Base-by-base conservation (phyloP, 352 stramenopile species). In the Pythium monospermum region DNA sequence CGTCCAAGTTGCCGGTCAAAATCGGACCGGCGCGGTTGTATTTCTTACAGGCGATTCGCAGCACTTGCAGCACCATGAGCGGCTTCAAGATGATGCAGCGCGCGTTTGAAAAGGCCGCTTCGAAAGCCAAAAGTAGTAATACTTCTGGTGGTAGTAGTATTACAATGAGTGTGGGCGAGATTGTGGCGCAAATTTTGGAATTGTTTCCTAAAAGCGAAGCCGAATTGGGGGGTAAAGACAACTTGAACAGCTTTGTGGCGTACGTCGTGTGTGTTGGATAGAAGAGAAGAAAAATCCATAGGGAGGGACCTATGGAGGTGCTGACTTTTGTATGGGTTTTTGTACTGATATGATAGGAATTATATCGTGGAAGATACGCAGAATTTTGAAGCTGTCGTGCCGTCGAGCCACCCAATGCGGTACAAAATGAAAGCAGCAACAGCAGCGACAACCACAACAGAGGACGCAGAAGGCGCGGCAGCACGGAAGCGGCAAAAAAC, bases 61-160 rank as follows among this genome's bases (percentile, higher is more conserved):
- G 80, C 23, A 71, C 71, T 4, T 84, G 79, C 55, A 87, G 80
- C 46, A 86, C 82, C 11, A 87, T 93, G 83, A 87, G 77, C 57
- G 83, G 80, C 26, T 83, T 71, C 59, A 91, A 91, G 46, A 68
- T 93, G 40, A 71, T 93, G 42, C 82, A 91, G 43, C 77, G 76
- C 59, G 77, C 71, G 7, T 93, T 93, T 52, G 82, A 93, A 41
- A 93, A 93, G 56, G 72, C 76, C 28, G 79, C 84, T 21, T 45
- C 49, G 18, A 65, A 46, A 37, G 49, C 40, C 43, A 54, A 62
- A 15, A 33, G 69, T 3, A 66, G 60, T 4, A 68, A 87, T 45
- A n/a, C n/a, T n/a, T n/a, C n/a, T n/a, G n/a, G n/a, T n/a, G n/a
- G n/a, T n/a, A n/a, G n/a, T n/a, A n/a, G n/a, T n/a, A n/a, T n/a